Evolutionary conservation across 2,329 filamentous ascomycete genomes (phyloP), one percentile per base, ranked within the genome.

Genomic region (Torrubiellomyces zombiae): DNA sequence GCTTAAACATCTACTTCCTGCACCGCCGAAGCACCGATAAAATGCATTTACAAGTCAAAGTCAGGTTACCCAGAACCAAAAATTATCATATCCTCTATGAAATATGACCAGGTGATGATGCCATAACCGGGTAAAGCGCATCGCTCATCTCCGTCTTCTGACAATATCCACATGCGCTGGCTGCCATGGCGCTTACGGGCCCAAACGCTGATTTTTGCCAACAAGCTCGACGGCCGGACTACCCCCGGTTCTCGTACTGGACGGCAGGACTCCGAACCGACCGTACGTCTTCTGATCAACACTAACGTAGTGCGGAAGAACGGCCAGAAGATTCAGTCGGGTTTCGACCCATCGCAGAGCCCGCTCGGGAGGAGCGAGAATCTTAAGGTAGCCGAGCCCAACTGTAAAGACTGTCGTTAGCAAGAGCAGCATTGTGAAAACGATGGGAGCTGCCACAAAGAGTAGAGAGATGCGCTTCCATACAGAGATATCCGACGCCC

Each of bases 261-360:
- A 63, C 3, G 85, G 86, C 28, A 95, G 56, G 9, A 94, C 78
- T 2, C 86, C 86, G 40, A 92, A 94, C 26, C 86, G 67, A 6
- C 86, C 86, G 42, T 86, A 93, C 5, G 81, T 93, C 62, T 93
- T 94, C 51, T 93, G 85, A 43, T 95, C 86, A 10, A 94, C 75
- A 28, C 80, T 91, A 23, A 95, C 77, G 42, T 93, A 95, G 51
- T 92, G 81, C 21, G 86, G 86, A 14, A 95, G 54, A 30, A 82
- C 65, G 12, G 73, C 79, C 13, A 93, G 60, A 7, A 95, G 61
- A 43, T 92, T 89, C 31, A 95, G 56, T 46, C 86, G 91, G 11
- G 68, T 70, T 53, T 98, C 89, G 28, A 94, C 64, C 73, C 78
- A 95, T 35, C 83, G 67, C 28, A 95, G 59, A 15, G 77, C 67